A percentile compares a stretch with the other conserved stretches of the same genome.
These are phyloP conservation scores for Plasmodium billcollinsi DNA, from an alignment of 169 alveolate species.

Conservation along the genomic window DNA sequence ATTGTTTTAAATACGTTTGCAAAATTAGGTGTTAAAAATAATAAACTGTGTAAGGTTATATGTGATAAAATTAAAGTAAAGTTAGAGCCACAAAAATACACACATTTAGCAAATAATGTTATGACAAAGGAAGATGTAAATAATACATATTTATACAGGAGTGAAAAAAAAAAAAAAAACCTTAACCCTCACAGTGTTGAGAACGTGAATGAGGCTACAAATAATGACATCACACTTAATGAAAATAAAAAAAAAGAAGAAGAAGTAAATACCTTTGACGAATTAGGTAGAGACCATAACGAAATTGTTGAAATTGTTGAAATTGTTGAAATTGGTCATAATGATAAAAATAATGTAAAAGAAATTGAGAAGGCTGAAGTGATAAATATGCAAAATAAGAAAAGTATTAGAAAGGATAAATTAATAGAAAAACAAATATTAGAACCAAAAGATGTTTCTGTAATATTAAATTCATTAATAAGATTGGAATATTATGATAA, in stretches of 20 bases:
- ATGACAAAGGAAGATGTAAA: background rate
- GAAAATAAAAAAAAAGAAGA: background rate
- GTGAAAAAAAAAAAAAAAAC: background rate
- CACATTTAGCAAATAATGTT: too few species aligned
- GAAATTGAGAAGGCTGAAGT: background rate
- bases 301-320: background rate
- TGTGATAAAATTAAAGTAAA: slow-evolving; percentile 46
- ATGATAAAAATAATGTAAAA: background rate
- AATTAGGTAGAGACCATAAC: background rate
- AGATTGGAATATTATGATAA: slow-evolving; percentile 51
- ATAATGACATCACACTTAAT: background rate
- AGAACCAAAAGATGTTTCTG: slow-evolving; percentile 64
- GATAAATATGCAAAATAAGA: background rate
- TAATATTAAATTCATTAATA: slow-evolving; percentile 43
- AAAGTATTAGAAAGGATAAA: background rate
- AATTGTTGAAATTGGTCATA: background rate
- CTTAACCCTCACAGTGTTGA: background rate
- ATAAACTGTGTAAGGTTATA: slow-evolving; percentile 39
- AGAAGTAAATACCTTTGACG: background rate
- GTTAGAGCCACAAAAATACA: background rate
- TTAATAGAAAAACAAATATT: slow-evolving; percentile 6
- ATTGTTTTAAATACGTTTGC: slow-evolving; percentile 41
- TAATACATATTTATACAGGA: background rate
- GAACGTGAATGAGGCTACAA: background rate
- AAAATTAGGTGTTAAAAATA: slow-evolving; percentile 50